Evolutionary conservation across 2,329 filamentous ascomycete species (phyloP).

Genomic region (Neonectria magnoliae): DNA sequence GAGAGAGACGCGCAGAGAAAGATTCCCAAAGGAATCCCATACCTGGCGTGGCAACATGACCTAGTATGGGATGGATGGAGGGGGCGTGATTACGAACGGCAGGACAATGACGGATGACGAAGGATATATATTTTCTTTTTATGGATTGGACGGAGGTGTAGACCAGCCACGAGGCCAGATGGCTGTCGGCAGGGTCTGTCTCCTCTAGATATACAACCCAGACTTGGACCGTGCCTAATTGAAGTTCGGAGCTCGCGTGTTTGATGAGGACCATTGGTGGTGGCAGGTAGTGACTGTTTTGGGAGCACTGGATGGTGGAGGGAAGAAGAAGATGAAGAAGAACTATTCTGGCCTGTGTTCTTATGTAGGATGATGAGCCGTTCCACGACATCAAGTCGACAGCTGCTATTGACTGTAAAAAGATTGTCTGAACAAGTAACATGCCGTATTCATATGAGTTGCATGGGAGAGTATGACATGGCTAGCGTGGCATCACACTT

Average conservation of each 20-base stretch:
- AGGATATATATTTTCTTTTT: constrained; percentile 34
- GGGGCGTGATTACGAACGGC: constrained; percentile 23
- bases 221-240: constrained; percentile 1
- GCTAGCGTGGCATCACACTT: background rate
- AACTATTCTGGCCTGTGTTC: background rate
- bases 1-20: constrained; percentile 1
- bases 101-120: constrained; percentile 31
- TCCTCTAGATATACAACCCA: constrained; percentile 23
- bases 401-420: too few species aligned
- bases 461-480: background rate
- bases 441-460: too few species aligned
- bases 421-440: background rate
- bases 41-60: constrained; percentile 26
- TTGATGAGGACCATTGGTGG: background rate
- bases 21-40: constrained; percentile 6
- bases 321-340: background rate
- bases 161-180: constrained; percentile 2
- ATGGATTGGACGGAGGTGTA: constrained; percentile 25
- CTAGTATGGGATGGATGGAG: constrained; percentile 21
- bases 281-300: background rate
- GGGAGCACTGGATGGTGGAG: background rate
- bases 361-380: background rate
- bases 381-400: background rate
- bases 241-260: background rate
- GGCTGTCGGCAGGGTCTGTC: constrained; percentile 11